Conservation (phyloP, 495 filamentous ascomycete species). For the Bathelium albidoporum region DNA sequence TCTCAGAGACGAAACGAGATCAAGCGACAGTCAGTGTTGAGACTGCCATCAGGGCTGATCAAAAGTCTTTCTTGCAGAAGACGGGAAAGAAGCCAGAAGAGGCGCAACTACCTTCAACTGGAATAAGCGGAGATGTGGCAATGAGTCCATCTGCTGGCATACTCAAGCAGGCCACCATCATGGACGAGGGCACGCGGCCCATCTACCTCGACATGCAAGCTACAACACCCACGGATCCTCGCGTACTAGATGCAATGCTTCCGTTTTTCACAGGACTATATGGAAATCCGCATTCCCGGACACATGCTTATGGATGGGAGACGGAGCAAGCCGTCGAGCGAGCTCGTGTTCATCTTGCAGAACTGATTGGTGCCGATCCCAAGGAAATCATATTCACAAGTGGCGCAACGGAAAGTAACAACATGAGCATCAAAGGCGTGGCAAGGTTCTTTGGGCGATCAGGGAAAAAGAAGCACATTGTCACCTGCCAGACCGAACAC, state of each 20-base stretch:
- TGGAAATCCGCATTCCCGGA: conserved; percentile 94
- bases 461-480: conserved; percentile 96
- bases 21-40: conserved; percentile 77
- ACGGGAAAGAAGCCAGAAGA: conserved; percentile 51
- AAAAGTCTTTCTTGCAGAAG: conserved; percentile 63
- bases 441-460: conserved; percentile 85
- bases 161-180: conserved; percentile 80
- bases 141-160: conserved; percentile 79
- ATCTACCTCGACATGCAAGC: conserved; percentile 99
- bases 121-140: conserved; percentile 50
- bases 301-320: conserved; percentile 98
- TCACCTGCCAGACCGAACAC: conserved; percentile 95
- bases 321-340: conserved; percentile 86
- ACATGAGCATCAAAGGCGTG: conserved; percentile 98
- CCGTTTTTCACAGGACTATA: conserved; percentile 89
- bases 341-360: conserved; percentile 72
- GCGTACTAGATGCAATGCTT: conserved; percentile 93
- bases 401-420: conserved; percentile 96
- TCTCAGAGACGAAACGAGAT: conserved; percentile 69
- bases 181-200: conserved; percentile 88
- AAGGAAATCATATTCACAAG: conserved; percentile 99
- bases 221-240: conserved; percentile 89
- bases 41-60: conserved; percentile 70
- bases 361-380: conserved; percentile 81
- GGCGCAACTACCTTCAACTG: conserved; percentile 47